Conservation (phyloP, 345 rosid species). For the Gossypium australe region DNA sequence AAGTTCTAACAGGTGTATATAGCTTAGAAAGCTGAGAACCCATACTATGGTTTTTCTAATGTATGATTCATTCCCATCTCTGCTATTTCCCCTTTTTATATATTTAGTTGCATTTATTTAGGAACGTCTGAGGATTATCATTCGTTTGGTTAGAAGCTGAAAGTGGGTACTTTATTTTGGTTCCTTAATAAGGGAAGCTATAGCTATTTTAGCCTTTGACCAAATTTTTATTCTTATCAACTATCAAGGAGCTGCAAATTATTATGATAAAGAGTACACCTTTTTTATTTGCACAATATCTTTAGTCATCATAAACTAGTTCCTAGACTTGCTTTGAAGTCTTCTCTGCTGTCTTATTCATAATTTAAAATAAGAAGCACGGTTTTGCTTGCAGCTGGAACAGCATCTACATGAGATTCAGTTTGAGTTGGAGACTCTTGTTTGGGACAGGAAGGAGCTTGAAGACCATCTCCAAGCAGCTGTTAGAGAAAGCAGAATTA, state of each 20-base stretch:
- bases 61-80: neutral
- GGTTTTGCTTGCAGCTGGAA: conserved; percentile 56
- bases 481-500: conserved; percentile 39
- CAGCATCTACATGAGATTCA: conserved; percentile 39
- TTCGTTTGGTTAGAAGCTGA: neutral
- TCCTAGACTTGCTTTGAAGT: neutral
- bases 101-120: neutral
- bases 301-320: neutral
- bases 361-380: conserved; percentile 6
- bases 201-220: too few species aligned
- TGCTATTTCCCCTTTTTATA: neutral
- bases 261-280: neutral
- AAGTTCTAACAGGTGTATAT: neutral
- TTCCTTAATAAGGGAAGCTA: neutral
- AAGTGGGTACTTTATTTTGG: neutral
- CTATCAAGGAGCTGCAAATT: neutral
- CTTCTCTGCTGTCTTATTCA: neutral
- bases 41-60: neutral
- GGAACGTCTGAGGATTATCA: neutral
- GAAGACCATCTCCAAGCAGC: conserved; percentile 45
- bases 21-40: neutral
- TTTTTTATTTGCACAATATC: neutral
- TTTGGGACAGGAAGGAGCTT: conserved; percentile 51
- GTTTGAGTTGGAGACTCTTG: conserved; percentile 49
- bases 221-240: too few species aligned